Evolutionary conservation across 768 basidiomycete species (phyloP).

Genomic region (Paxillus rubicundulus): DNA sequence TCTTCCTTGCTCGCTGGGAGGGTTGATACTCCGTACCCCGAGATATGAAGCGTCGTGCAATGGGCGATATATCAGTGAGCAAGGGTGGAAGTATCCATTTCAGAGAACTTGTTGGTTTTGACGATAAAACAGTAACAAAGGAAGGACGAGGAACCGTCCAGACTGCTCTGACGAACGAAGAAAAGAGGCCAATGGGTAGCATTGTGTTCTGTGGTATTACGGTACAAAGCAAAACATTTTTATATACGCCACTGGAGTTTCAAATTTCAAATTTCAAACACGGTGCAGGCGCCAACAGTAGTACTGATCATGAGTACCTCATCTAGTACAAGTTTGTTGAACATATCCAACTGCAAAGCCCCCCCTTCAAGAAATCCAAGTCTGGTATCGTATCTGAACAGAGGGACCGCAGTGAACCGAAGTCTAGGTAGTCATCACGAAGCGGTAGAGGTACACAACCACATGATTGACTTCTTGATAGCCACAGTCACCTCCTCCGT

Average conservation of each 20-base stretch:
- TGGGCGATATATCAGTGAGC: conserved; percentile 16
- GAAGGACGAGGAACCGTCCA: conserved; percentile 21
- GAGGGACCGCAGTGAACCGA: neutral
- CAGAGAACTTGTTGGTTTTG: conserved; percentile 15
- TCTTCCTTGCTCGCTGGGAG: conserved; percentile 89
- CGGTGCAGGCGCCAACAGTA: too few relatives aligned
- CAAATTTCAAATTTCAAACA: too few relatives aligned
- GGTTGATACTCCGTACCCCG: conserved; percentile 94
- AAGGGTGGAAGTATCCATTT: conserved; percentile 22
- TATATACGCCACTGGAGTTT: too few relatives aligned
- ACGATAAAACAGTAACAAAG: neutral
- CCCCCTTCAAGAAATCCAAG: conserved; percentile 11
- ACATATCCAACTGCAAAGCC: conserved; percentile 24
- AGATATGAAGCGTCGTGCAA: conserved; percentile 52
- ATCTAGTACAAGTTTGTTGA: too few relatives aligned
- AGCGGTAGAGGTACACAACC: conserved; percentile 42
- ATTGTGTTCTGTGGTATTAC: too few relatives aligned
- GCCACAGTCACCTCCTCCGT: conserved; percentile 69
- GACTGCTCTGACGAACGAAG: conserved; percentile 21
- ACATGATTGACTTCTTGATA: conserved; percentile 57
- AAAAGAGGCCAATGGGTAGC: conserved; percentile 15
- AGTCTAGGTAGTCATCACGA: conserved; percentile 10
- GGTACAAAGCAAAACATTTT: too few relatives aligned
- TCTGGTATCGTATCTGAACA: conserved; percentile 12
- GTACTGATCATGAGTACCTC: too few relatives aligned